Base-by-base conservation (phyloP, 2,329 filamentous ascomycete species). In the Colletotrichum kahawae region DNA sequence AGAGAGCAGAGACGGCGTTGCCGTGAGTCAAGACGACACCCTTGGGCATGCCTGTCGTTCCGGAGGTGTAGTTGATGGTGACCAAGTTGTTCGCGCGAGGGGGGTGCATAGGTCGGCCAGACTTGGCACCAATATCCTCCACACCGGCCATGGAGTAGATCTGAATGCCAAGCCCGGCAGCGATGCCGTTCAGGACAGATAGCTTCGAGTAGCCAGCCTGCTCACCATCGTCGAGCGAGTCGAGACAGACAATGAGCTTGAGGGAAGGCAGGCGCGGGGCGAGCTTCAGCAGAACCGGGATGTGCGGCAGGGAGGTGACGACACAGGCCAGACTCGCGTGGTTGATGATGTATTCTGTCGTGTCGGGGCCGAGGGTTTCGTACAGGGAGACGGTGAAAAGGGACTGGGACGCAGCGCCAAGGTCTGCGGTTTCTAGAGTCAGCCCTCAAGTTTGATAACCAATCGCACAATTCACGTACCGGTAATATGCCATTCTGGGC, bases 321-420 rank as follows among this genome's bases (percentile, higher is more conserved):
- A 98, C 92, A 80, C 93, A 95, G 74, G 89, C 84, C 71, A 98
- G 87, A 77, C 93, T 90, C 70, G 95, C 92, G 83, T 98, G 96
- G 85, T 97, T 97, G 87, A 98, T 94, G 84, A 99, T 98, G 86
- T 95, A 98, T 86, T 98, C 95, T 72, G 95, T 96, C 4, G 96
- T 92, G 78, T 98, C 95, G 14, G 96, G 93, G 12, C 96, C 96
- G 7, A 99, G 91, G 14, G 96, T 98, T 84, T 98, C 97, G 87
- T 99, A 99, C 66, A 99, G 93, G 7, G 96, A 98, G 70, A 99
- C 95, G 27, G 94, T 95, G 85, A 90, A 98, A 34, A 98, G 91
- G 9, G 93, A 92, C 84, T 98, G 97, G 14, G 95, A 97, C 86
- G 95, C 92, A 82, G 94, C 93, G 51, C 92, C 97, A 81, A 98